Conservation (phyloP, 1,139 yeast genomes). For the Protomyces pachydermus region DNA sequence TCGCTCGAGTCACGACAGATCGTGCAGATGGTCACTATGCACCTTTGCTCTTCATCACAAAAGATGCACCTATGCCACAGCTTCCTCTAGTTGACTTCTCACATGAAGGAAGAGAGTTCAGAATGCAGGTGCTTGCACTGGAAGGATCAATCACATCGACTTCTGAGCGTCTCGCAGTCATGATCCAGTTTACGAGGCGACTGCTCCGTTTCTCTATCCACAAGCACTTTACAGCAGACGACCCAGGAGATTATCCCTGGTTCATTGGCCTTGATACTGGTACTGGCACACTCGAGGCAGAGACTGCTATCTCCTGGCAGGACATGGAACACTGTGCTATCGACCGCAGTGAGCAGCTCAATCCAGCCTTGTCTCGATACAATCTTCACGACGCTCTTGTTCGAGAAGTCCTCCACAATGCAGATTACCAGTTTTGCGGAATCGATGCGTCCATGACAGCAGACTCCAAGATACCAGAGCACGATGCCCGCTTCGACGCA, state of each 20-base stretch:
- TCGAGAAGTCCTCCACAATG: not conserved
- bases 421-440: not conserved
- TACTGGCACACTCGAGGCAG: not conserved
- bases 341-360: not conserved
- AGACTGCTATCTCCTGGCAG: slow-evolving; percentile 1
- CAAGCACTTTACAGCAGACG: not conserved
- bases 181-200: slow-evolving; percentile 2
- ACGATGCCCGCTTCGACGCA: not conserved
- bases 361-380: not conserved
- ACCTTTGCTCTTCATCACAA: slow-evolving; percentile 11
- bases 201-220: not conserved
- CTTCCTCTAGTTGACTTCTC: not conserved
- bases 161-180: not conserved
- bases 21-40: not conserved
- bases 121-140: not conserved
- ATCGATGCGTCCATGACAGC: not conserved
- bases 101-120: not conserved
- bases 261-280: slow-evolving; percentile 3
- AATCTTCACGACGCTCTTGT: not conserved
- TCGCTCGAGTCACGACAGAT: slow-evolving; percentile 1
- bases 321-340: not conserved
- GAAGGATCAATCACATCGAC: not conserved
- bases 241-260: slow-evolving; percentile 5
- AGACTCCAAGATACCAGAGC: not conserved
- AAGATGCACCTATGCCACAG: slow-evolving; percentile 1